These are phyloP conservation scores for Actinidia polygama DNA, from an alignment of 179 eudicot genomes.

Conservation along the genomic window DNA sequence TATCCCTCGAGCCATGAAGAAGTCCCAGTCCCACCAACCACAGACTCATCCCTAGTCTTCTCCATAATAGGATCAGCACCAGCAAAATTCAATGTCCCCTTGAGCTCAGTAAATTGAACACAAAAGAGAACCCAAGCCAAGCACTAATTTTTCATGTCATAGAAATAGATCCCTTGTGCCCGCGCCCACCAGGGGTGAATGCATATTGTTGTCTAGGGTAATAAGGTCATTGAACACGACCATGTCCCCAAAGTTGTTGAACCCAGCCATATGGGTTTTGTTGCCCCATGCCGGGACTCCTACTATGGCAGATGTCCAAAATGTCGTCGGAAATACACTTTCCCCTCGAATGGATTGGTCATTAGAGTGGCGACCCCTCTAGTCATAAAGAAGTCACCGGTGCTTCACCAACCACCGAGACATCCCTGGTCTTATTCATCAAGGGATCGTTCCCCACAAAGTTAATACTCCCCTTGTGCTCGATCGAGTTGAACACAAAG, in stretches of 20 bases:
- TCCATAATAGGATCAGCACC: conserved; percentile 57
- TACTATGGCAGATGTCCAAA: no score
- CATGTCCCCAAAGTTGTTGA: conserved; percentile 49
- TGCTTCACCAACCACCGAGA: conserved; percentile 67
- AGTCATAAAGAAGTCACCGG: conserved; percentile 67
- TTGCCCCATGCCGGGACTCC: no score
- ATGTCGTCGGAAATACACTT: conserved; percentile 53
- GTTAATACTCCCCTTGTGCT: conserved; percentile 43
- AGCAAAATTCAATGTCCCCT: conserved; percentile 47
- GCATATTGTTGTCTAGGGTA: conserved; percentile 48
- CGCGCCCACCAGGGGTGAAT: conserved; percentile 46
- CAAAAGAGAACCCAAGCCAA: conserved; percentile 56
- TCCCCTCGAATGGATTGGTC: conserved; percentile 53
- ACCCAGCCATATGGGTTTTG: no score
- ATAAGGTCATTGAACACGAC: conserved; percentile 60
- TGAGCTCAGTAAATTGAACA: conserved; percentile 42
- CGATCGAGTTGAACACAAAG: conserved; percentile 47
- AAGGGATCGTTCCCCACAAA: conserved; percentile 55
- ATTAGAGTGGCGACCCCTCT: conserved; percentile 55
- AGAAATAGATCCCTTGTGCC: conserved; percentile 61
- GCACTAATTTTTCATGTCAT: conserved; percentile 55
- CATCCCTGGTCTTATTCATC: conserved; percentile 53
- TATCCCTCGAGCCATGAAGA: conserved; percentile 63
- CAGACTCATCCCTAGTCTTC: conserved; percentile 58
- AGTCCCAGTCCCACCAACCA: conserved; percentile 70